Conservation (phyloP, 164 flowering plant species). For the Paratinospora sagittata region DNA sequence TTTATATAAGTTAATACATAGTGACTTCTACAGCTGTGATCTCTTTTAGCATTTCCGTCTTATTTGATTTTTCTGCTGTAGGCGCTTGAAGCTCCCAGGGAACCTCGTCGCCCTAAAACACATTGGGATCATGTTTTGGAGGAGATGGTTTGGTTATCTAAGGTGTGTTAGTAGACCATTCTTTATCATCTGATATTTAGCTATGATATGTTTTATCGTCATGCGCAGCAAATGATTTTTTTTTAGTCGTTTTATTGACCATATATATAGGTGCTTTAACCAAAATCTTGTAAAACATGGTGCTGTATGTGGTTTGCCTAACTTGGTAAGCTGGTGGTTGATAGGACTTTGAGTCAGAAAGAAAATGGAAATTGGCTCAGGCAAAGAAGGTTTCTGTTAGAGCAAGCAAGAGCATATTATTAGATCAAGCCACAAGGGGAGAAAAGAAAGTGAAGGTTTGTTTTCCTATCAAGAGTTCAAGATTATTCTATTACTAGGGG, state of each 20-base stretch:
- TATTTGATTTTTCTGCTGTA: conserved; percentile 19
- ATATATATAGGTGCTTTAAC: too few species aligned
- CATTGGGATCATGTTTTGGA: conserved; percentile 99
- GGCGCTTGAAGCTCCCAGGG: conserved; percentile 91
- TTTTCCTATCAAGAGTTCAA: background rate
- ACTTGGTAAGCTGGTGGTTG: conserved; percentile 15
- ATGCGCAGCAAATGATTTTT: background rate
- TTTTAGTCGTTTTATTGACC: background rate
- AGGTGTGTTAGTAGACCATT: conserved; percentile 39
- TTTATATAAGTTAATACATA: background rate
- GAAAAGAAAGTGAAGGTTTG: conserved; percentile 92
- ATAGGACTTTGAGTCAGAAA: conserved; percentile 97
- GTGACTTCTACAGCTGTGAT: background rate
- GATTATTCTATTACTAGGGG: background rate
- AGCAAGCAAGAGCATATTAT: conserved; percentile 83
- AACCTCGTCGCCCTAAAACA: conserved; percentile 85
- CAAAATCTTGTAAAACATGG: background rate
- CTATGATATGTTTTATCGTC: background rate
- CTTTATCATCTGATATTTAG: background rate
- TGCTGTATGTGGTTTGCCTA: background rate
- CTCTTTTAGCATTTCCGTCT: background rate
- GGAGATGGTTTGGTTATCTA: conserved; percentile 98
- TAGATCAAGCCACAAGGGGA: conserved; percentile 92
- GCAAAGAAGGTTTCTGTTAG: conserved; percentile 91
- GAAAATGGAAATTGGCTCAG: conserved; percentile 90